Base-by-base conservation (phyloP, 306 rosid species). In the Ormosia emarginata region DNA sequence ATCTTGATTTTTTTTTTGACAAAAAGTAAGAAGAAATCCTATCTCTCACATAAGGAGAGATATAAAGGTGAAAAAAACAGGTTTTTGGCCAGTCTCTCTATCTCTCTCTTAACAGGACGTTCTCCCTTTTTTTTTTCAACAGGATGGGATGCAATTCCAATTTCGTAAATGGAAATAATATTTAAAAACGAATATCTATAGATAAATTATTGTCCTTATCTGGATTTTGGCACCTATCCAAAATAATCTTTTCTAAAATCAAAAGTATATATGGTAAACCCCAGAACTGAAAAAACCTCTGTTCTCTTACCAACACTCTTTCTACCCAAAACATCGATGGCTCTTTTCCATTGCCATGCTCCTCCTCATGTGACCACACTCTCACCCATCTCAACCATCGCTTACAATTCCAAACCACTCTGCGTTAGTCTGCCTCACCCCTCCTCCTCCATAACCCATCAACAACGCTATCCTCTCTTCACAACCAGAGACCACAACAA, bases 381-480 rank as follows among this genome's bases (percentile, higher is more conserved):
- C 74, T 67, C 85, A 29, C 82, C 90, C 55, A 39, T 86, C 80
- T 57, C 79, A 52, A 8, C 85, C 3, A 74, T 76, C n/a, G 57
- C 77, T 65, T 39, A 44, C 61, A 78, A 79, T 50, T 30, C 49
- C 72, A 80, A 79, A 58, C 82, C 87, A 7, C 72, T 85, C 17
- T 77, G 9, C 80, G 17, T 79, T 73, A 79, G 83, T 55, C 53
- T 84, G 39, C 65, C 92, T 55, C 50, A 18, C 74, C 67, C 83
- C 32, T 69, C 88, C 47, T 62, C 87, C 62, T 46, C 78, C 18
- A 62, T 77, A 85, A 73, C 87, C 77, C 90, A 84, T 41, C 84
- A 86, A 43, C 91, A 84, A 18, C 87, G 74, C 67, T 86, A 80
- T 65, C 81, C 94, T 36, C 87, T 93, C 80, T 82, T 90, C 67